Evolutionary conservation across 2,329 filamentous ascomycete species (phyloP), one percentile per base, ranked within the genome.

Genomic region (Arthroderma sp.): DNA sequence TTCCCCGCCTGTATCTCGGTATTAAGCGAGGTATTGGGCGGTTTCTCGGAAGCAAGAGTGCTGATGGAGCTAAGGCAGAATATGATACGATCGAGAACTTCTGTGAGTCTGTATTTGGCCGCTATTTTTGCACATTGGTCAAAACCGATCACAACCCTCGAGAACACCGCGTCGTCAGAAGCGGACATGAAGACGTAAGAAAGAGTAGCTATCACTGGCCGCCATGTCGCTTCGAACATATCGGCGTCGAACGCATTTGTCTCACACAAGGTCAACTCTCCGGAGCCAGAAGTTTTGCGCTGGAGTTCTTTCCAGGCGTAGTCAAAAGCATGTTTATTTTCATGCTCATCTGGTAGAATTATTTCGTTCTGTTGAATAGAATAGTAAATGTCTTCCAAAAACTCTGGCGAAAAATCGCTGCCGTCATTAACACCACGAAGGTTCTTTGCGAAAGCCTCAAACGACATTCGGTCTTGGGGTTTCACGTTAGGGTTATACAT

Each of bases 171-270:
- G 61, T 98, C 91, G 57, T 98, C 93, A 0, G 87, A 94, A 10
- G 93, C 93, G 32, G 89, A 96, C 82, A 96, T 94, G 68, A 98
- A 98, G 3, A 98, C 91, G 59, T 96, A 98, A 8, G 91, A 93
- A 44, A 98, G 70, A 0, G 93, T 96, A 3, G 91, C 88, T 33
- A 98, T 75, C 41, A 98, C 87, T 0, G 93, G 89, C 59, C 79
- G 87, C 91, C 93, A 98, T 0, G 88, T 95, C 22, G 87, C 83
- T 46, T 83, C 80, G 61, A 98, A 98, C 85, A 98, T 95, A 59
- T 98, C 88, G 3, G 88, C 85, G 62, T 98, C 93, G 62, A 86
- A 98, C 34, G 94, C 80, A 58, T 95, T 96, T 4, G 89, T 94
- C 53, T 94, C 76, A 60, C 87, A 93, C 29, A 89, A 70, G 31